Conservation (phyloP, 345 rosid species). For the Lepidium didymum region DNA sequence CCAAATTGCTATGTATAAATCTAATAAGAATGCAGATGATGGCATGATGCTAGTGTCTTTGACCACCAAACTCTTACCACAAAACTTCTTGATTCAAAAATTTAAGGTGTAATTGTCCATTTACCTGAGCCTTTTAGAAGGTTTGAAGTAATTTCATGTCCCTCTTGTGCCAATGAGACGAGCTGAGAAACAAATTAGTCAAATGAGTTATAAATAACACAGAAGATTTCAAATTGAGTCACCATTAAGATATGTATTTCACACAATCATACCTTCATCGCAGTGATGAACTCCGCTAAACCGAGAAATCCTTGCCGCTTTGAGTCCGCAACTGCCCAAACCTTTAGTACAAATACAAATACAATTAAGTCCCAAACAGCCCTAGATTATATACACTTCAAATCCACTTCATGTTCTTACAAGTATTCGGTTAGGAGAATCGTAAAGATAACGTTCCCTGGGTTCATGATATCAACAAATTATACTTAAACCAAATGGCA, state of each 20-base stretch:
- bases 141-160: slow-evolving; percentile 54
- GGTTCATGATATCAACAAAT: background rate
- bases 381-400: background rate
- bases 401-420: background rate
- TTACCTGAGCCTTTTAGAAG: slow-evolving; percentile 47
- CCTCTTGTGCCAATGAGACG: slow-evolving; percentile 76
- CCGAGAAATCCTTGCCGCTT: slow-evolving; percentile 84
- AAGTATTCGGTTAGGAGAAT: background rate
- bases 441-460: background rate
- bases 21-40: background rate
- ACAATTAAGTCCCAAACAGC: background rate
- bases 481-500: background rate
- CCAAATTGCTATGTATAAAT: background rate
- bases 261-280: slow-evolving; percentile 62
- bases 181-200: slow-evolving; percentile 34
- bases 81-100: background rate
- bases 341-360: slow-evolving; percentile 28
- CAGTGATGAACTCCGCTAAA: slow-evolving; percentile 57
- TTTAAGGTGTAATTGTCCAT: background rate
- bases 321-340: slow-evolving; percentile 87
- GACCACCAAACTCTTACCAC: background rate
- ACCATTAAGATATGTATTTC: background rate
- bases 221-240: background rate
- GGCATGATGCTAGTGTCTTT: background rate
- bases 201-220: background rate